Evolutionary conservation across 2,329 filamentous ascomycete genomes (phyloP), one percentile per base, ranked within the genome.

Genomic region (Microcyclosporella mali): DNA sequence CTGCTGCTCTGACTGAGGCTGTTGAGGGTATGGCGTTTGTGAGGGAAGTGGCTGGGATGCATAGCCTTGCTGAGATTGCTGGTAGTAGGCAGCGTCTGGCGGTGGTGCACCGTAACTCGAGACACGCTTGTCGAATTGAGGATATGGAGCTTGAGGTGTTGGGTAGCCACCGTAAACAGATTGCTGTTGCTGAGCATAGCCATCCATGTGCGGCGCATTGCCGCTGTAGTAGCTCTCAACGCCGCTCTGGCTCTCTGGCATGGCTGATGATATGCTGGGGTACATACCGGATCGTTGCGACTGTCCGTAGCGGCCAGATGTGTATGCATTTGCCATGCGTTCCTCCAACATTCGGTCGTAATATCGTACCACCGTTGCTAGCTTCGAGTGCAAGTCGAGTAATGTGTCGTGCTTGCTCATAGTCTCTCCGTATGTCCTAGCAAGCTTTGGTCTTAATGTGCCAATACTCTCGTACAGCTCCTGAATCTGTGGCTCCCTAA

Each of bases 401-500:
- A 98, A 74, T 0, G 90, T 92, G 63, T 98, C 89, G 65, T 97
- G 92, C 67, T 98, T 98, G 77, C 92, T 97, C 92, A 98, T 97
- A 0, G 92, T 95, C 70, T 98, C 92, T 42, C 92, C 92, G 61
- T 97, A 95, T 0, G 90, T 95, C 44, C 92, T 79, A 3, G 92
- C 92, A 42, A 98, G 73, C 65, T 98, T 98, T 1, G 92, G 92
- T 37, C 92, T 79, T 50, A 98, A 70, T 12, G 88, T 77, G n/a
- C 90, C 88, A 56, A 98, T 97, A 57, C 89, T 94, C 60, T 97
- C 92, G 63, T 98, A 98, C 3, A 98, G 73, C 67, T 98, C 92
- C 66, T 98, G 92, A 38, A 98, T 95, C 63, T 97, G 92, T 1
- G 92, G 92, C 59, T 98, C 92, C 37, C 92, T 78, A n/a, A 98